These are phyloP conservation scores for Starmerella asiatica DNA, from an alignment of 805 yeast species.

Conservation along the genomic window DNA sequence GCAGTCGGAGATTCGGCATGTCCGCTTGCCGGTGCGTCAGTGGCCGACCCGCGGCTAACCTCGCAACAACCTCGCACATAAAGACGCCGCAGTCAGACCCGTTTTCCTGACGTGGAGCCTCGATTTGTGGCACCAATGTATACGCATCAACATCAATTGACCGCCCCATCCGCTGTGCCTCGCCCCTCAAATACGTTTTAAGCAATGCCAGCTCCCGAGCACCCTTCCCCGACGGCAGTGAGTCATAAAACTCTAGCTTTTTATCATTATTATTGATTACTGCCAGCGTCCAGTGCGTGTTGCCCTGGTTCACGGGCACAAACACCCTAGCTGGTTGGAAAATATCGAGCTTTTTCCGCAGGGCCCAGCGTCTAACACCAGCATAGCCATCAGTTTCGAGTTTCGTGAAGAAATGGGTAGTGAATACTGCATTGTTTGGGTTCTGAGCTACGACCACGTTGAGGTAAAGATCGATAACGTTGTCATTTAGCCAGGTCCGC, in stretches of 20 bases:
- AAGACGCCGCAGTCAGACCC: conserved; percentile 95
- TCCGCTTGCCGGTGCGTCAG: conserved; percentile 52
- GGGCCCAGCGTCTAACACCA: conserved; percentile 78
- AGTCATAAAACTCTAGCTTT: conserved; percentile 62
- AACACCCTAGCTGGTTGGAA: conserved; percentile 51
- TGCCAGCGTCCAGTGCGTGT: conserved; percentile 86
- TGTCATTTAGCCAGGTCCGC: conserved; percentile 80
- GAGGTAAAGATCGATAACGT: conserved; percentile 72
- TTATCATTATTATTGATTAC: conserved; percentile 50
- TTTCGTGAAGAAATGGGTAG: conserved; percentile 77
- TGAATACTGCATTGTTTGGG: conserved; percentile 48
- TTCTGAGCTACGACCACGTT: conserved; percentile 32
- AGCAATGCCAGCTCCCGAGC: conserved; percentile 33
- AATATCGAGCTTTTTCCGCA: conserved; percentile 55
- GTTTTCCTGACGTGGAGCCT: conserved; percentile 76
- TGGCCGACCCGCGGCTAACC: conserved; percentile 38
- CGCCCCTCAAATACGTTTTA: conserved; percentile 50
- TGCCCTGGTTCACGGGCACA: conserved; percentile 72
- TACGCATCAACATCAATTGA: conserved; percentile 25
- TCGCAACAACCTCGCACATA: conserved; percentile 63
- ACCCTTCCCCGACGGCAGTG: conserved; percentile 35
- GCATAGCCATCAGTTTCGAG: conserved; percentile 58
- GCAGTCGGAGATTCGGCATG: conserved; percentile 51
- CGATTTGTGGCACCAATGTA: conserved; percentile 17
- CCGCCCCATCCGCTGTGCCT: conserved; percentile 41